Base-by-base conservation (phyloP, 805 yeast species). In the Komagataella ulmi region DNA sequence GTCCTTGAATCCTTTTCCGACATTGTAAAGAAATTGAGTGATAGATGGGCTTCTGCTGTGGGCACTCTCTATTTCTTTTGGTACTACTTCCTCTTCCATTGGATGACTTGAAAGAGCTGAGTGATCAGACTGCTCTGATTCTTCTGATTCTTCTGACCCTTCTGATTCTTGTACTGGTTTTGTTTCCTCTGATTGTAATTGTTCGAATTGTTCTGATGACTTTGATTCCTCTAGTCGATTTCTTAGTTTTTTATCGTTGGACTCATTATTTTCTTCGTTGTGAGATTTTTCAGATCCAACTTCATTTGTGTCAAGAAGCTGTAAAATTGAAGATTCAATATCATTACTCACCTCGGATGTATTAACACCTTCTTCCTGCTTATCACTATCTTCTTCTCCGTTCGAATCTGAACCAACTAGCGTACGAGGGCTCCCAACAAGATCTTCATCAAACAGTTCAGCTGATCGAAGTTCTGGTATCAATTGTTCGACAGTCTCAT, bases 401-500 rank as follows among this genome's bases (percentile, higher is more conserved):
- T 7, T 30, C 8, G 40, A 30, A 5, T 8, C 40, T 30, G 14
- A 10, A 10, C 14, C 40, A 30, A 30, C 40, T 8, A 30, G 14
- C 2, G 40, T 30, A 10, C 40, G 40, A 30, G 40, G 40, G 14
- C 40, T 30, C 8, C 14, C 40, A 30, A 30, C 5, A 8, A 30
- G 40, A 30, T 30, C 40, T 5, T 30, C 12, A 30, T 30, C 40
- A 30, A 10, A 30, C 14, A 30, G 8, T 8, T 30, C 40, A 4
- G 40, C 40, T 30, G 40, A 12, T 30, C 10, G 40, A 30, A 30
- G 14, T 10, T 30, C 40, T 8, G 40, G 53, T 14, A 55, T 49
- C 19, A 56, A 21, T 8, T 52, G 52, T 24, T 54, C 54, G 8
- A 61, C 51, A 19, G 49, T 51, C 14, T 60, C 55, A 50, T 63